phyloP scores from a whole-genome alignment of 192 early-diverging fungal genomes.

The Entomortierella chlamydospora region DNA sequence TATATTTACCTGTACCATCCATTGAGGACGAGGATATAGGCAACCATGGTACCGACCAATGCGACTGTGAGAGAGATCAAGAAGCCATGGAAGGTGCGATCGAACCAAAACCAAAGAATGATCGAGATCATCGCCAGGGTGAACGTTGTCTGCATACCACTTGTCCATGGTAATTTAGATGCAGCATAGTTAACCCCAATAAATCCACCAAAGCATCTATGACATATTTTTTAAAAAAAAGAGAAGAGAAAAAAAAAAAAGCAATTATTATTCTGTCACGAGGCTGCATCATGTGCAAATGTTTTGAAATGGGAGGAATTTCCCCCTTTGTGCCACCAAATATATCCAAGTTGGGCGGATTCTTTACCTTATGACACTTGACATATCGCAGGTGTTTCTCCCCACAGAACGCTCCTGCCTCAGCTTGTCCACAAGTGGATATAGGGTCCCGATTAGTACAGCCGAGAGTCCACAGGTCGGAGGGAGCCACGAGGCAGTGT shows the following conservation, averaged over 20 bases:
- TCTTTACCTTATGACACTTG: slow-evolving; percentile 66
- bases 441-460: slow-evolving; percentile 67
- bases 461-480: slow-evolving; percentile 69
- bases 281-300: slow-evolving; percentile 3
- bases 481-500: slow-evolving; percentile 72
- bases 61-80: slow-evolving; percentile 64
- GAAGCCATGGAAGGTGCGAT: slow-evolving; percentile 76
- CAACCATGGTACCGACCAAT: slow-evolving; percentile 66
- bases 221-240: background rate
- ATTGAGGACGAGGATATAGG: slow-evolving; percentile 65
- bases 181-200: slow-evolving; percentile 75
- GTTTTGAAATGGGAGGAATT: background rate
- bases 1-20: slow-evolving; percentile 72
- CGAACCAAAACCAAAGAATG: slow-evolving; percentile 79
- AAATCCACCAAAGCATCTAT: slow-evolving; percentile 60
- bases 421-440: slow-evolving; percentile 60
- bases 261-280: background rate
- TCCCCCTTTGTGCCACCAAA: slow-evolving; percentile 11
- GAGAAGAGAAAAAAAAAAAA: too few species aligned
- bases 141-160: slow-evolving; percentile 67
- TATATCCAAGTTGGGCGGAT: background rate
- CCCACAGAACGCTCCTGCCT: slow-evolving; percentile 60
- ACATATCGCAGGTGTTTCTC: slow-evolving; percentile 62
- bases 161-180: slow-evolving; percentile 71
- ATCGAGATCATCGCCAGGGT: slow-evolving; percentile 69